Evolutionary conservation across 768 basidiomycete species (phyloP).

Genomic region (Leccinum imitatum): DNA sequence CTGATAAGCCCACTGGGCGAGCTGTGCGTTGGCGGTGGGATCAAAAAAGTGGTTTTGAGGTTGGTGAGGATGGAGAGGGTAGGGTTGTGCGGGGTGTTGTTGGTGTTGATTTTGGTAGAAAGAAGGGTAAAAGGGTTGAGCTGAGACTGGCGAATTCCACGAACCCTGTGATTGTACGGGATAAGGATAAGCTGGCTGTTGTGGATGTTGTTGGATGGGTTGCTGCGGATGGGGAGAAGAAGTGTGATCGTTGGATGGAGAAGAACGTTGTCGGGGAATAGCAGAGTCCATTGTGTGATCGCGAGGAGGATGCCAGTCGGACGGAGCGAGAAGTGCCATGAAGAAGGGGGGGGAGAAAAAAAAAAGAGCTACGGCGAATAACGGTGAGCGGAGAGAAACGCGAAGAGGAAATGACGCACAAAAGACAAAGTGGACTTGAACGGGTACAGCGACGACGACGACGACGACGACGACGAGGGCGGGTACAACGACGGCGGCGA

Average conservation of each 20-base stretch:
- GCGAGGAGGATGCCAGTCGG: slow-evolving; percentile 72
- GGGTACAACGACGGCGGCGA: neutral
- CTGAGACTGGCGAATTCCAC: slow-evolving; percentile 67
- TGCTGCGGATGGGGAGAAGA: slow-evolving; percentile 31
- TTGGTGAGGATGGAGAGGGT: slow-evolving; percentile 43
- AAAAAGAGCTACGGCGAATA: neutral
- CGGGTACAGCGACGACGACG: neutral
- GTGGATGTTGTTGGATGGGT: slow-evolving; percentile 25
- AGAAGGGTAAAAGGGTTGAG: slow-evolving; percentile 74
- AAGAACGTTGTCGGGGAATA: slow-evolving; percentile 57
- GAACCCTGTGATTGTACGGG: slow-evolving; percentile 66
- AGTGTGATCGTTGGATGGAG: slow-evolving; percentile 55
- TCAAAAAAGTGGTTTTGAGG: slow-evolving; percentile 67
- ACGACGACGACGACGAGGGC: neutral
- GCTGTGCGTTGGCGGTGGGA: slow-evolving; percentile 70
- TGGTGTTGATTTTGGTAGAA: slow-evolving; percentile 73
- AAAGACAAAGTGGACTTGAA: slow-evolving; percentile 3
- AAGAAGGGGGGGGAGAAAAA: slow-evolving; percentile 21
- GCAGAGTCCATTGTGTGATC: slow-evolving; percentile 58
- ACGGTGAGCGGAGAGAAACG: neutral
- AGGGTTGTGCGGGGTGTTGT: slow-evolving; percentile 49
- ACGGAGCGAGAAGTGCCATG: slow-evolving; percentile 80
- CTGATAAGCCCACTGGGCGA: slow-evolving; percentile 87
- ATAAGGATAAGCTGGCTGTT: slow-evolving; percentile 54
- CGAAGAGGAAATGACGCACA: neutral